These are phyloP conservation scores for Hirschfeldia incana DNA, from an alignment of 345 rosid genomes.

Conservation along the genomic window DNA sequence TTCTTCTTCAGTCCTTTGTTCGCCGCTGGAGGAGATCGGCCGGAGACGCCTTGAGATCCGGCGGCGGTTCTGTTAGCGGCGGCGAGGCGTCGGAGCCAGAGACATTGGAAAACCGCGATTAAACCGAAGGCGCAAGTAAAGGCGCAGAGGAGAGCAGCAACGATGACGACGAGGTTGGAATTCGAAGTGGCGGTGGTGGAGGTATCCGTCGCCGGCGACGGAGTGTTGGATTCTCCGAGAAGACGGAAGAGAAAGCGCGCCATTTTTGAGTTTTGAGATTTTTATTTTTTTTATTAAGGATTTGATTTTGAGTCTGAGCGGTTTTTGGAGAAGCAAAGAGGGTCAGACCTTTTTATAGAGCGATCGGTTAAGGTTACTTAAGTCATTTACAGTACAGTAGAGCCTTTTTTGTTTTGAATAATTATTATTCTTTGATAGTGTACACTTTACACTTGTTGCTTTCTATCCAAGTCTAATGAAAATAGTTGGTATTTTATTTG, in stretches of 20 bases:
- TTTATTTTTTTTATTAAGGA: neutral
- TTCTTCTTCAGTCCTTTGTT: slow-evolving; percentile 88
- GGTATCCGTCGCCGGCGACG: slow-evolving; percentile 23
- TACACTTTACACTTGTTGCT: neutral
- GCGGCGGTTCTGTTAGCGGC: slow-evolving; percentile 36
- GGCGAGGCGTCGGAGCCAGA: slow-evolving; percentile 84
- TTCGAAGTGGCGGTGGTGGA: slow-evolving; percentile 45
- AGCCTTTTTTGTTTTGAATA: neutral
- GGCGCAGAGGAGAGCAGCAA: slow-evolving; percentile 91
- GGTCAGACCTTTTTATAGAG: slow-evolving; percentile 17
- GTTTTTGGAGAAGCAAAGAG: neutral
- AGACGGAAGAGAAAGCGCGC: slow-evolving; percentile 37
- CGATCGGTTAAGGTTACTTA: no score
- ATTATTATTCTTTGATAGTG: neutral
- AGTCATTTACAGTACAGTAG: neutral
- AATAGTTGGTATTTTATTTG: neutral
- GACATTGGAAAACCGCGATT: slow-evolving; percentile 78
- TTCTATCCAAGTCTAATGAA: neutral
- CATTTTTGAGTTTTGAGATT: neutral
- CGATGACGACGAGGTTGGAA: slow-evolving; percentile 81
- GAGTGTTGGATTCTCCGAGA: slow-evolving; percentile 29
- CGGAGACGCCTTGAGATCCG: neutral
- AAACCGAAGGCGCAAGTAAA: slow-evolving; percentile 91
- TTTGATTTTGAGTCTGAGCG: slow-evolving; percentile 10
- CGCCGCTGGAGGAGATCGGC: slow-evolving; percentile 40